Percentiles rank a stretch among this genome's conserved stretches.
These are phyloP conservation scores for Echium plantagineum DNA, from an alignment of 257 asterid species.

Conservation along the genomic window DNA sequence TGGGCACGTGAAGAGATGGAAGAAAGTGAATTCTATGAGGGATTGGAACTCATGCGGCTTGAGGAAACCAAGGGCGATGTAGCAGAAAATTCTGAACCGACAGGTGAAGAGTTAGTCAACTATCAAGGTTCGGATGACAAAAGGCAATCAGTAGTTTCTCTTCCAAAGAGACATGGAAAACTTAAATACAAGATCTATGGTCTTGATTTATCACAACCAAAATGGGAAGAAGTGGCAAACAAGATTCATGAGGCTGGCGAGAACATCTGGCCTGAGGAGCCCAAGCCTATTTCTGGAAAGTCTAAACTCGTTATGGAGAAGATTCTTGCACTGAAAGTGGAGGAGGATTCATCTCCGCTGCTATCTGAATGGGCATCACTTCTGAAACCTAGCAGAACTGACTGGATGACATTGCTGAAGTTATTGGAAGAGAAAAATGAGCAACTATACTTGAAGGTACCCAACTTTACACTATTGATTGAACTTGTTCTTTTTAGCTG, in stretches of 20 bases:
- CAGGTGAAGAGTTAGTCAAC: conserved; percentile 10
- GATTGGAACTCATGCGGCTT: conserved; percentile 32
- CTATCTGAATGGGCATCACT: conserved; percentile 63
- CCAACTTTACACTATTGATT: not conserved
- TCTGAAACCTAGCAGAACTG: conserved; percentile 67
- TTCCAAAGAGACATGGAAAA: conserved; percentile 88
- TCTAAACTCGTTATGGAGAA: conserved; percentile 61
- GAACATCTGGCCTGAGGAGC: conserved; percentile 53
- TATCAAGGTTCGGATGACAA: conserved; percentile 14
- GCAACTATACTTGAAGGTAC: conserved; percentile 51
- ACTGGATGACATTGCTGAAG: conserved; percentile 71
- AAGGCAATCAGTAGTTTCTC: conserved; percentile 26
- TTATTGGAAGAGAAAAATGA: conserved; percentile 35
- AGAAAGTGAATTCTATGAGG: conserved; percentile 56
- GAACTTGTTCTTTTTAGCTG: no score
- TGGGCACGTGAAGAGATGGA: conserved; percentile 95
- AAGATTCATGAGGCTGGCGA: conserved; percentile 61
- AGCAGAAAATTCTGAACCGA: conserved; percentile 13
- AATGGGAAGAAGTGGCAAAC: conserved; percentile 81
- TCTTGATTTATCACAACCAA: conserved; percentile 63
- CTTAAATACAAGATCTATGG: conserved; percentile 82
- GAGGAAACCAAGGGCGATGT: conserved; percentile 18
- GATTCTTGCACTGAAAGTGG: conserved; percentile 39
- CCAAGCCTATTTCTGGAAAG: conserved; percentile 56
- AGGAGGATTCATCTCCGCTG: conserved; percentile 53